Base-by-base conservation (phyloP, 202 grass and related monocot genomes). In the Cymbopogon flexuosus region DNA sequence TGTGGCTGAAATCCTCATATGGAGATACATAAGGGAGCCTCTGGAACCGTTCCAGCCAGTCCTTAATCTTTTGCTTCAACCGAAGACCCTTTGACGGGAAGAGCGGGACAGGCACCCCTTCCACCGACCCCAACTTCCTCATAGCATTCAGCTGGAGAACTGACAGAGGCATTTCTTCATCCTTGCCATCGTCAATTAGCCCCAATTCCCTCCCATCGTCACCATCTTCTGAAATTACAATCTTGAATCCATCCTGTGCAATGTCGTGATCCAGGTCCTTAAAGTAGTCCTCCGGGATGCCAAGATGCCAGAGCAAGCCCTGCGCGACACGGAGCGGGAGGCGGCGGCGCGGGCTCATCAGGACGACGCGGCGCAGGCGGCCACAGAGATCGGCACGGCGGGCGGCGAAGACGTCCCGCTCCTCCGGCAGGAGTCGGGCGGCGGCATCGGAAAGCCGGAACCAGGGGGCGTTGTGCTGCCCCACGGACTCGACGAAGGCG, bases 221-320 rank as follows among this genome's bases (percentile, higher is more conserved):
- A 31, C 37, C 84, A 42, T 76, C 84, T 59, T 37, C 83, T 8
- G 76, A 72, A 23, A 75, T 68, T 13, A 93, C 31, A 21, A 91
- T 42, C 49, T n/a, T 54, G 72, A 97, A 97, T 18, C 88, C 88
- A n/a, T 85, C 90, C 6, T 85, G 81, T 35, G 37, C 78, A 45
- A 90, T 86, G 46, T 82, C 77, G 10, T 88, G 37, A 8, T 76
- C 46, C 2, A 63, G 73, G 47, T 46, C 45, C 70, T 43, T 85
- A 35, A 96, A 87, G 68, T 90, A 96, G 51, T 89, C 81, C 43
- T 96, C 90, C 8, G 93, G 93, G 75, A 96, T 67, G 47, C 88
- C 93, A 9, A 96, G 79, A 59, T 93, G 91, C 90, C 86, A 97
- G 79, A 93, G 73, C 90, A 93, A 86, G 39, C 93, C 90, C 70